A percentile compares a stretch with the other conserved stretches of the same genome.
Evolutionary conservation across 2,329 filamentous ascomycete species (phyloP).

Genomic region (Aspergillus tanneri): DNA sequence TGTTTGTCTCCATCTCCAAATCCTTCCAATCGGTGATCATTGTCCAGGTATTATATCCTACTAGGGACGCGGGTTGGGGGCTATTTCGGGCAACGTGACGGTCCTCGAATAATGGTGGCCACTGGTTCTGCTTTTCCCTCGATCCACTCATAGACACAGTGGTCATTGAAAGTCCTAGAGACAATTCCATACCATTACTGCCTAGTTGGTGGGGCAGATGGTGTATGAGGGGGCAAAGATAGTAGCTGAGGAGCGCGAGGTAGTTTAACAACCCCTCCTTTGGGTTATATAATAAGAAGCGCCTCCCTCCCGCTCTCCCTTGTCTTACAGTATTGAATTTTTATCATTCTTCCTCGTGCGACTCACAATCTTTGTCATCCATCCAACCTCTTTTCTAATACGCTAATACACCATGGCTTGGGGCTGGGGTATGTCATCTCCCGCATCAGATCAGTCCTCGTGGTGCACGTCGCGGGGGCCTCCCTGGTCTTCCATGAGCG

Average conservation of each 20-base stretch:
- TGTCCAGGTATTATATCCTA: not conserved
- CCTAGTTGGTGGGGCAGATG: conserved; percentile 4
- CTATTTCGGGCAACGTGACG: conserved; percentile 5
- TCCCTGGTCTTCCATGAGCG: not conserved
- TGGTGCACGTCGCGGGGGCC: not conserved
- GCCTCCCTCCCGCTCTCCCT: not conserved
- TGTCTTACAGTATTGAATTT: too few relatives aligned
- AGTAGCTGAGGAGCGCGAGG: conserved; percentile 1
- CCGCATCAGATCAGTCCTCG: not conserved
- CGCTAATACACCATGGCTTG: conserved; percentile 33
- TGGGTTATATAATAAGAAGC: conserved; percentile 3
- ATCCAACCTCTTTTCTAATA: conserved; percentile 3
- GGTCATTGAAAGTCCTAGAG: not conserved
- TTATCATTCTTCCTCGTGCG: too few relatives aligned
- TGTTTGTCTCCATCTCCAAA: not conserved
- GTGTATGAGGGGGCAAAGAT: conserved; percentile 4
- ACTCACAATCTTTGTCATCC: not conserved
- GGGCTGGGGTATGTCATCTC: conserved; percentile 33
- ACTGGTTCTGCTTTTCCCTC: not conserved
- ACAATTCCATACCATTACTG: not conserved
- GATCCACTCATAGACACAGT: not conserved
- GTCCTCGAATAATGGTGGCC: not conserved
- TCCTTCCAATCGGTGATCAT: conserved; percentile 2
- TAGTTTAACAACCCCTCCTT: not conserved
- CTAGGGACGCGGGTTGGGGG: too few relatives aligned